A percentile compares a stretch with the other conserved stretches of the same genome.
These are phyloP conservation scores for Neoboletus subvelutipes DNA, from an alignment of 768 basidiomycete genomes.

Conservation along the genomic window DNA sequence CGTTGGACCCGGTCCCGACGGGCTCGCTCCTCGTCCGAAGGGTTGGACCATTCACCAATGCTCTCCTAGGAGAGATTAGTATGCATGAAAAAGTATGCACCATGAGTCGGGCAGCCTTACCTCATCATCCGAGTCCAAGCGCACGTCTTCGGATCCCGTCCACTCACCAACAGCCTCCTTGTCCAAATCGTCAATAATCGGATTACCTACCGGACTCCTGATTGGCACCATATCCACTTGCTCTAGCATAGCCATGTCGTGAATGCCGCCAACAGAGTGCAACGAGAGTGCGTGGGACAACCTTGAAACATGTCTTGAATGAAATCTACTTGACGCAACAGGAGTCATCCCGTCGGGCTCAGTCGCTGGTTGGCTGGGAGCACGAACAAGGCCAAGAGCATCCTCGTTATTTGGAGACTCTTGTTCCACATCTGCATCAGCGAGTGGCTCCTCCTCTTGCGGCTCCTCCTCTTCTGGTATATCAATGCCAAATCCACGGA, in stretches of 20 bases:
- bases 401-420: conserved; percentile 40
- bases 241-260: conserved; percentile 31
- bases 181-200: conserved; percentile 37
- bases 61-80: conserved; percentile 47
- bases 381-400: conserved; percentile 17
- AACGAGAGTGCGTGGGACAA: conserved; percentile 69
- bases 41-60: conserved; percentile 88
- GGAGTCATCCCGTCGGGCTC: conserved; percentile 46
- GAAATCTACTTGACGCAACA: conserved; percentile 49
- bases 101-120: conserved; percentile 37
- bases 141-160: conserved; percentile 80
- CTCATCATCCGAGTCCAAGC: conserved; percentile 63
- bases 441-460: conserved; percentile 42
- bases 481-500: conserved; percentile 78
- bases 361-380: conserved; percentile 26
- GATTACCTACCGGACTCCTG: conserved; percentile 33
- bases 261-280: conserved; percentile 56
- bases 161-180: conserved; percentile 59
- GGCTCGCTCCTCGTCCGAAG: conserved; percentile 85
- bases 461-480: conserved; percentile 74
- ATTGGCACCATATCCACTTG: conserved; percentile 32
- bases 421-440: conserved; percentile 34
- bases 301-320: conserved; percentile 69
- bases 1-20: conserved; percentile 65
- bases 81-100: conserved; percentile 4